A percentile compares a stretch with the other conserved stretches of the same genome.
Conservation (phyloP, 1,284 basidiomycete genomes). For the Xanthoconium separans region DNA sequence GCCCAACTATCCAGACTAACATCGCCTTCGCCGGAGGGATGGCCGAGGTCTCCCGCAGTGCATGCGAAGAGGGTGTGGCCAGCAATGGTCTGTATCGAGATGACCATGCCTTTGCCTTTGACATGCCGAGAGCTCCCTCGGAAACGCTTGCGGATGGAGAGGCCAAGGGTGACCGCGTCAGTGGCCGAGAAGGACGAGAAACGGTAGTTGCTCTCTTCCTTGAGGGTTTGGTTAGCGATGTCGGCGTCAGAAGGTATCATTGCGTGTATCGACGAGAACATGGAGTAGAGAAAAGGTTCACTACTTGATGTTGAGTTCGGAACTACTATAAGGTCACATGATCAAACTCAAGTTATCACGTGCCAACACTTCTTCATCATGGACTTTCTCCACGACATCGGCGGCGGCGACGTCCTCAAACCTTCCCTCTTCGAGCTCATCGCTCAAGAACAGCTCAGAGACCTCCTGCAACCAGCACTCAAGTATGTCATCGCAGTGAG, state of each 20-base stretch:
- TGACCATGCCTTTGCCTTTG: slow-evolving; percentile 75
- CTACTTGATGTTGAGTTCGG: slow-evolving; percentile 1
- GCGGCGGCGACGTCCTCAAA: slow-evolving; percentile 68
- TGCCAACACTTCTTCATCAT: slow-evolving; percentile 37
- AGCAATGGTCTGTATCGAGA: slow-evolving; percentile 73
- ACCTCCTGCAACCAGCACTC: slow-evolving; percentile 91
- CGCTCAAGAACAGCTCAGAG: slow-evolving; percentile 92
- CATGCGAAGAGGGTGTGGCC: slow-evolving; percentile 79
- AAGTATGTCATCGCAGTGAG: slow-evolving; percentile 92
- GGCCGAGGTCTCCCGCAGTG: slow-evolving; percentile 75
- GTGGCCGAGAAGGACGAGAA: slow-evolving; percentile 71
- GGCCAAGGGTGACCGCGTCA: slow-evolving; percentile 76
- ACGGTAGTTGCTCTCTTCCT: slow-evolving; percentile 65
- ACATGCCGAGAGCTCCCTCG: slow-evolving; percentile 66
- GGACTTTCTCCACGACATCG: slow-evolving; percentile 82
- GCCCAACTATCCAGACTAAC: slow-evolving; percentile 79
- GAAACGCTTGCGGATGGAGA: slow-evolving; percentile 78
- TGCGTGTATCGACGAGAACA: slow-evolving; percentile 58
- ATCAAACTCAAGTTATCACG: slow-evolving; percentile 23
- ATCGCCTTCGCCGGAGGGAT: slow-evolving; percentile 62
- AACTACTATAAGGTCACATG: slow-evolving; percentile 18
- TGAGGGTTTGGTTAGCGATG: slow-evolving; percentile 65
- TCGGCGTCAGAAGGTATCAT: slow-evolving; percentile 68
- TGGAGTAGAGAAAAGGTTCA: slow-evolving; percentile 16
- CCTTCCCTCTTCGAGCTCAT: slow-evolving; percentile 96